Evolutionary conservation across 2,329 filamentous ascomycete species (phyloP).

Genomic region (Chalara sp.): DNA sequence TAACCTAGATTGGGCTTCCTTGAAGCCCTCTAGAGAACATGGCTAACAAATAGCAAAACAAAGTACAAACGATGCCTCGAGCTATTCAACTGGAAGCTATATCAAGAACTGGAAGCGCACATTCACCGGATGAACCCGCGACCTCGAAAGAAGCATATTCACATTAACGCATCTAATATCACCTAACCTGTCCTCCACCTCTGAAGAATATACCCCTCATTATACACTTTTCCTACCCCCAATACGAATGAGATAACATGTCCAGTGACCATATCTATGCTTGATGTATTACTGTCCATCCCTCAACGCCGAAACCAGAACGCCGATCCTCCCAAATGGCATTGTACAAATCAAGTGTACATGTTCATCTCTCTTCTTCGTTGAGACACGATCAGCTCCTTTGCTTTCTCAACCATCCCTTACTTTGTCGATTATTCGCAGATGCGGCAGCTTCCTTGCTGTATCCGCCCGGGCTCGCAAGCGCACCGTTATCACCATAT

Average conservation of each 20-base stretch:
- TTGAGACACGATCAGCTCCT: background rate
- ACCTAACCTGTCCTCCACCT: background rate
- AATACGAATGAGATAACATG: background rate
- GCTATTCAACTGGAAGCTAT: too few relatives aligned
- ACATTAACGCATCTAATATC: too few relatives aligned
- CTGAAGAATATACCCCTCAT: background rate
- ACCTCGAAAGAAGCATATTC: too few relatives aligned
- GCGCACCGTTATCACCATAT: slow-evolving; percentile 15
- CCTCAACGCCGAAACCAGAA: background rate
- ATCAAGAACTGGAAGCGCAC: too few relatives aligned
- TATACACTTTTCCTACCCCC: background rate
- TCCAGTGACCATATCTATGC: background rate
- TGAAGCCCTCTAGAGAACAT: too few relatives aligned
- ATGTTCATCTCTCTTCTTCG: background rate
- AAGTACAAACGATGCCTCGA: too few relatives aligned
- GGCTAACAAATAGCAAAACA: too few relatives aligned
- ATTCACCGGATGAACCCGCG: too few relatives aligned
- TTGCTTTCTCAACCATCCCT: background rate
- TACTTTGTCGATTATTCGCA: background rate
- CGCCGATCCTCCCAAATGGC: too few relatives aligned
- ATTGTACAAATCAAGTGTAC: too few relatives aligned
- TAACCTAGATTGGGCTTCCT: too few relatives aligned
- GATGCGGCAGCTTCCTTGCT: slow-evolving; percentile 11
- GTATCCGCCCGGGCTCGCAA: slow-evolving; percentile 7
- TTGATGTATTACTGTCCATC: background rate